A percentile compares a stretch with the other conserved stretches of the same genome.
These are phyloP conservation scores for Zostera marina DNA, from an alignment of 116 monocot genomes.

Conservation along the genomic window DNA sequence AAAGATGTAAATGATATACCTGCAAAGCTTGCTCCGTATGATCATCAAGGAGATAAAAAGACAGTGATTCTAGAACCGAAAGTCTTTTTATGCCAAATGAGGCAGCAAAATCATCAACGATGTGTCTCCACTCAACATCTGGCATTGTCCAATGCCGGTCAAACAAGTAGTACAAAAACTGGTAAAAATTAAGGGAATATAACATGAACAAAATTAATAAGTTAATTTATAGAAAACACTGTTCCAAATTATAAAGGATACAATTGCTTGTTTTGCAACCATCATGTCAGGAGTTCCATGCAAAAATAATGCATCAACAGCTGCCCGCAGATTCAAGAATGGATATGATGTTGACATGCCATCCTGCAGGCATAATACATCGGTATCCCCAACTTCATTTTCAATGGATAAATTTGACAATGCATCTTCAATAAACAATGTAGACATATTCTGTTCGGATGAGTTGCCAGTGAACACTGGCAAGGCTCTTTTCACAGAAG, in stretches of 20 bases:
- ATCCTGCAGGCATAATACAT: slow-evolving; percentile 34
- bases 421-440: slow-evolving; percentile 83
- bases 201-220: neutral
- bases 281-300: slow-evolving; percentile 76
- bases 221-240: neutral
- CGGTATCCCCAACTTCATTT: slow-evolving; percentile 11
- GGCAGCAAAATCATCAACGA: slow-evolving; percentile 77
- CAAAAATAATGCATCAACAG: slow-evolving; percentile 69
- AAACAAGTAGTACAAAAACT: slow-evolving; percentile 92
- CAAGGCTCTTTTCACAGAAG: slow-evolving; percentile 39
- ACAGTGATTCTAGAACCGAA: slow-evolving; percentile 42
- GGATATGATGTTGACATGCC: slow-evolving; percentile 37
- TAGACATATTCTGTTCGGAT: slow-evolving; percentile 13
- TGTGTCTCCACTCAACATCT: slow-evolving; percentile 46
- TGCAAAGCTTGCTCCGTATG: slow-evolving; percentile 50
- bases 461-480: slow-evolving; percentile 22
- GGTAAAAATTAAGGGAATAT: slow-evolving; percentile 30
- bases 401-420: slow-evolving; percentile 47
- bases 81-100: slow-evolving; percentile 48
- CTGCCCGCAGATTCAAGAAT: slow-evolving; percentile 50
- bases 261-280: slow-evolving; percentile 80
- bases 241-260: slow-evolving; percentile 32
- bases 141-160: slow-evolving; percentile 80
- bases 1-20: slow-evolving; percentile 15
- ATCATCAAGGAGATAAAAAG: slow-evolving; percentile 82